Base-by-base conservation (phyloP, 75 land plant species). In the Picea sitchensis region DNA sequence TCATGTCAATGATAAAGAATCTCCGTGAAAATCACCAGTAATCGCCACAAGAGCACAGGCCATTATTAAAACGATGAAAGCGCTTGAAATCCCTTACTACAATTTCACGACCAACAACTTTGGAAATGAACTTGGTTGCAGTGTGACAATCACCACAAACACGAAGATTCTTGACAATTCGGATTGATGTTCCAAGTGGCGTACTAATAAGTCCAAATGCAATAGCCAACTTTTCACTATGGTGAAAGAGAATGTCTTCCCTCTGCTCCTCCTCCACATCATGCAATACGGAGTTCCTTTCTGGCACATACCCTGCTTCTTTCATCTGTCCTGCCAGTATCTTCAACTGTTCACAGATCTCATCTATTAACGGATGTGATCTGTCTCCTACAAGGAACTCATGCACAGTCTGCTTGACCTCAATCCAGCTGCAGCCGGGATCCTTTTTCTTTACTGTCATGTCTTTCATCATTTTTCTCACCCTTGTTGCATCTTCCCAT, bases 181-280 rank as follows among this genome's bases (percentile, higher is more conserved):
- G 78, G 65, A 86, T 79, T 8, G 81, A 58, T 9, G 78, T 77
- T 20, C 82, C 83, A 31, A 68, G 72, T 4, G 68, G 32, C 31
- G 87, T 86, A 60, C 56, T 80, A 14, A 86, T 59, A 23, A 87
- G 77, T 20, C 88, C 88, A 79, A 78, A 86, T 31, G 89, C 89
- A 26, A 86, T 62, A 54, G 88, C 89, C 73, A 93, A 76, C 81
- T 87, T 90, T 83, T 93, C 94, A 78, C 94, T 87, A 80, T 90
- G 94, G 38, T 83, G 73, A 82, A 90, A 88, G 23, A 91, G 61
- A 32, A 75, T 59, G 20, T 76, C 82, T n/a, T 84, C 88, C 82
- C 85, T 84, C 64, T 87, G 82, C 14, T 88, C 85, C 14, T 91
- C 87, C 54, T 78, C 86, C 57, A 86, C 76, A 63, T 88, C 75